Percentiles rank a stretch among this genome's conserved stretches.
Conservation (phyloP, 2,329 filamentous ascomycete species). For the Colletotrichum sansevieriae region DNA sequence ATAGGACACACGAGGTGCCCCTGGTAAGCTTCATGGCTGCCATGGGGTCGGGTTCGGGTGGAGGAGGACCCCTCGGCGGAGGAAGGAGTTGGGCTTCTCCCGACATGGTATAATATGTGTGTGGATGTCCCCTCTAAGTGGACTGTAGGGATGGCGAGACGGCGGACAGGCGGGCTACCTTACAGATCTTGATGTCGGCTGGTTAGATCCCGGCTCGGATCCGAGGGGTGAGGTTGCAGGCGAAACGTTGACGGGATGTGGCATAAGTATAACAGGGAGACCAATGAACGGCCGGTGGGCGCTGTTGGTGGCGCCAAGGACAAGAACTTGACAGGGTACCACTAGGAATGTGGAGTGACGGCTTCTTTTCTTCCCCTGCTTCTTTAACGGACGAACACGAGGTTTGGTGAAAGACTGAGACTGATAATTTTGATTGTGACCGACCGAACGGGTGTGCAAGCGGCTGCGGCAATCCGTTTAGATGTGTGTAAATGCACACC, state of each 20-base stretch:
- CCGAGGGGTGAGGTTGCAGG: conserved; percentile 37
- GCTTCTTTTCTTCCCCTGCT: neutral
- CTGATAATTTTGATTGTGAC: conserved; percentile 1
- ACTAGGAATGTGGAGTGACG: conserved; percentile 1
- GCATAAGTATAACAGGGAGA: conserved; percentile 31
- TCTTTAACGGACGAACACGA: conserved; percentile 2
- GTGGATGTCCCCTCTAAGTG: conserved; percentile 23
- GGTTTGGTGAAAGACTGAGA: neutral
- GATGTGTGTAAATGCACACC: neutral
- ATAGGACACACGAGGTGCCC: conserved; percentile 76
- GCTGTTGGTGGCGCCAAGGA: conserved; percentile 5
- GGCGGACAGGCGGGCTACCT: conserved; percentile 5
- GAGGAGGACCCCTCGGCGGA: conserved; percentile 43
- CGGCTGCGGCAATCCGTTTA: neutral
- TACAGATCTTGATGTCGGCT: conserved; percentile 33
- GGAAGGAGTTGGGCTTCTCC: conserved; percentile 42
- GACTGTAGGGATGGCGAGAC: conserved; percentile 13
- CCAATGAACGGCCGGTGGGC: conserved; percentile 29
- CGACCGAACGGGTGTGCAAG: neutral
- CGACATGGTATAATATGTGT: conserved; percentile 42
- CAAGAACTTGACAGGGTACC: neutral
- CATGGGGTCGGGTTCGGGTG: conserved; percentile 54
- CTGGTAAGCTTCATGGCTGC: conserved; percentile 66
- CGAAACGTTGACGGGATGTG: conserved; percentile 31
- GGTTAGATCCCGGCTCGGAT: conserved; percentile 32